These are phyloP conservation scores for Glomus cerebriforme DNA, from an alignment of 192 early-diverging fungal species.

Conservation along the genomic window DNA sequence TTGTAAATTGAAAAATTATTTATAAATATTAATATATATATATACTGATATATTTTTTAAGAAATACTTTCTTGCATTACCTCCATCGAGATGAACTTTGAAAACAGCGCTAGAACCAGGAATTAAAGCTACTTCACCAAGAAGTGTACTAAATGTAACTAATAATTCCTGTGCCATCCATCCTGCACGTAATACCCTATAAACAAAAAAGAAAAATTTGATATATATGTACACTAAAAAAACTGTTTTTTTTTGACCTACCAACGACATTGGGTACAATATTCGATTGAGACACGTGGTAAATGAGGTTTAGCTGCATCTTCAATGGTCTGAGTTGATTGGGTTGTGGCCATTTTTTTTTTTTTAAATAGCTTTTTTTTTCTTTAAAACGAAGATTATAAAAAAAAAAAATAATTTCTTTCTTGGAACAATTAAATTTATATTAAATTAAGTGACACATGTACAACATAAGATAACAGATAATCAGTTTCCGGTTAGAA, in stretches of 20 bases:
- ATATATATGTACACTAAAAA: neutral
- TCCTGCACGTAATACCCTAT: conserved; percentile 50
- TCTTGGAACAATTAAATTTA: too few relatives aligned
- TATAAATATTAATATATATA: neutral
- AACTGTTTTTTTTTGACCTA: conserved; percentile 10
- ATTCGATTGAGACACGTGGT: conserved; percentile 48
- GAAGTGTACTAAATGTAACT: conserved; percentile 59
- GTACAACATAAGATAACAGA: too few relatives aligned
- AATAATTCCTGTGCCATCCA: conserved; percentile 76
- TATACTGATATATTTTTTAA: too few relatives aligned
- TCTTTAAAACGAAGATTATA: too few relatives aligned
- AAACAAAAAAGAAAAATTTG: neutral
- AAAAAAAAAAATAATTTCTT: too few relatives aligned
- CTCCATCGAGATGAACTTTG: conserved; percentile 51
- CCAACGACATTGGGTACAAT: conserved; percentile 49
- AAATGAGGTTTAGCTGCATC: conserved; percentile 33
- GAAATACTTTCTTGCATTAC: conserved; percentile 37
- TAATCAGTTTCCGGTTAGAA: too few relatives aligned
- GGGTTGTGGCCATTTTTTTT: neutral
- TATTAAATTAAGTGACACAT: too few relatives aligned
- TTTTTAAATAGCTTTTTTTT: neutral
- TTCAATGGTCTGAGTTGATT: neutral
- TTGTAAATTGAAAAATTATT: neutral
- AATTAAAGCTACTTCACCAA: conserved; percentile 70
- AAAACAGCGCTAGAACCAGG: conserved; percentile 58